These are phyloP conservation scores for Thermomyces lanuginosus DNA, from an alignment of 2,329 filamentous ascomycete species.

Conservation along the genomic window DNA sequence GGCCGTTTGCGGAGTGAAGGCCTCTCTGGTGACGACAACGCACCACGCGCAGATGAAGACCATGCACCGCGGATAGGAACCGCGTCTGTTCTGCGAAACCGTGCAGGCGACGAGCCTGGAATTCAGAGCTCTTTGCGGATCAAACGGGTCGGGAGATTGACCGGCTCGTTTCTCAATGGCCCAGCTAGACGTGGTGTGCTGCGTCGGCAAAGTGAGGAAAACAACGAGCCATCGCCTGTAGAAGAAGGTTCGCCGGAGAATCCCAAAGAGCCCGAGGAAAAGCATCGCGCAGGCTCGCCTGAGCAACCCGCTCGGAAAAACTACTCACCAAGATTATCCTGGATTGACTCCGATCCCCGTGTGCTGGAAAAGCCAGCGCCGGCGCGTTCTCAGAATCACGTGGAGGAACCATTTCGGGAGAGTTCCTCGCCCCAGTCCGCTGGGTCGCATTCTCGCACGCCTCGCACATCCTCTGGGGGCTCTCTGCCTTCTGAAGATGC, in stretches of 20 bases:
- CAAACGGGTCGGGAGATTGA: constrained; percentile 58
- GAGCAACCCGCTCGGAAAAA: constrained; percentile 10
- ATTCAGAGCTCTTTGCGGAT: constrained; percentile 60
- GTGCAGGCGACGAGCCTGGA: constrained; percentile 46
- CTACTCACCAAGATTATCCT: constrained; percentile 22
- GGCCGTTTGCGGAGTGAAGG: constrained; percentile 20
- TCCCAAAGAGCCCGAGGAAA: constrained; percentile 13
- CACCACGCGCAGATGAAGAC: constrained; percentile 19
- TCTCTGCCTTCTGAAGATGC: constrained; percentile 26
- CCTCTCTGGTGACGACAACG: constrained; percentile 19
- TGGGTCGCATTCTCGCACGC: constrained; percentile 21
- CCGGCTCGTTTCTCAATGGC: constrained; percentile 63
- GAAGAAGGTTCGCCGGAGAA: constrained; percentile 14
- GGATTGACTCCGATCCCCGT: constrained; percentile 19
- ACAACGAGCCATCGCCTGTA: constrained; percentile 27
- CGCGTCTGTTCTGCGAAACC: constrained; percentile 22
- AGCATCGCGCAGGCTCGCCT: constrained; percentile 13
- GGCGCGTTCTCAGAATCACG: constrained; percentile 8
- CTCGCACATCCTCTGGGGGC: constrained; percentile 26
- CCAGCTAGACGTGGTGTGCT: constrained; percentile 59
- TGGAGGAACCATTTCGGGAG: constrained; percentile 18
- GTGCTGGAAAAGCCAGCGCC: constrained; percentile 11
- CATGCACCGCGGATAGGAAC: constrained; percentile 16
- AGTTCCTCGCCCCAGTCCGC: constrained; percentile 20
- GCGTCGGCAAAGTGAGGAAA: constrained; percentile 47